Evolutionary conservation across 768 basidiomycete genomes (phyloP), one percentile per base, ranked within the genome.

Genomic region (Macrolepiota dolichaula): DNA sequence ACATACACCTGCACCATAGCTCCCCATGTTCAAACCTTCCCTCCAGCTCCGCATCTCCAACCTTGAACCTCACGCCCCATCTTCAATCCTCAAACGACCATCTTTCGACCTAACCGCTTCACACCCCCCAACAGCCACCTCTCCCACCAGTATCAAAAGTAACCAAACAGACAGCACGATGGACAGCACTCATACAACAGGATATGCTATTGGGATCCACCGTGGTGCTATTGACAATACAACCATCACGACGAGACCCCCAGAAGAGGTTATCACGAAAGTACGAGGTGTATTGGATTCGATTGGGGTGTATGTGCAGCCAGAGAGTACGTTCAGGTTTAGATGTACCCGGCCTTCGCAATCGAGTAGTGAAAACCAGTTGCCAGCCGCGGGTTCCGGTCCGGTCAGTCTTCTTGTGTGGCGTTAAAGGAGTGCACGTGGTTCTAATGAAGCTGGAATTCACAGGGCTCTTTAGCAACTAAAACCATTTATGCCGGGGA

Each of bases 181-280:
- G 29, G 42, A 53, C 51, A 47, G 32, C 4, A 60, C 19, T 32
- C 27, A 51, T 37, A 27, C 50, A 17, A 19, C 40, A 44, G 10
- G 9, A 54, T 55, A 58, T 11, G 44, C 56, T 22, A 66, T 75
- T 17, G 70, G 66, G 9, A 65, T 76, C 51, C 96, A 98, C 68
- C 88, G 90, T 60, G 95, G 95, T 62, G 88, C 96, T 0, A 89
- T 96, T 56, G 96, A 98, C 73, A 86, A 89, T 65, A 85, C 85
- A 11, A 94, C 87, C 27, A 81, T 96, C 62, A 96, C 96, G 22
- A 89, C 84, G 0, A 79, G 84, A 9, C 76, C 84, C 4, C 94
- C 96, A 10, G 77, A 81, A 0, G 84, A 86, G 54, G 91, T 95
- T 9, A 91, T 98, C 79, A 78, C 79, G 62, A 86, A 89, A 61